These are phyloP conservation scores for Canna indica DNA, from an alignment of 176 grass and related monocot species.

Conservation along the genomic window DNA sequence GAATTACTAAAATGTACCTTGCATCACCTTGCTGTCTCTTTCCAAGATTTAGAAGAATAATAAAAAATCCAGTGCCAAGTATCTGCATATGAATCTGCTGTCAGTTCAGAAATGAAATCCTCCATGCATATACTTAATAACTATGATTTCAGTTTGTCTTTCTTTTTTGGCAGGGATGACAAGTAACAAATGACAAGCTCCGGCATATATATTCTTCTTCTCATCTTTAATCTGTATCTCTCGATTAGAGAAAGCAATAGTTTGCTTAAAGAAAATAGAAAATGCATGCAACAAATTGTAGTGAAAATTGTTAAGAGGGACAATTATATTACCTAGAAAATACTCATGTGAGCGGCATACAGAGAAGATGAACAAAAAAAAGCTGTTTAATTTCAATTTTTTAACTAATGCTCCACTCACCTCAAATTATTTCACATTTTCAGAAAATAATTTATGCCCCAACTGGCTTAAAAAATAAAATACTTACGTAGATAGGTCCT, in stretches of 20 bases:
- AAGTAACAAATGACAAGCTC: not conserved
- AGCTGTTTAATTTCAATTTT: not conserved
- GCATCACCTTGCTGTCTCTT: slow-evolving; percentile 74
- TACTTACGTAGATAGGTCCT: slow-evolving; percentile 92
- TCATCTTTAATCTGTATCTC: not conserved
- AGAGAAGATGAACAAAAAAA: not conserved
- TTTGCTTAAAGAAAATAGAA: not conserved
- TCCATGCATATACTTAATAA: not conserved
- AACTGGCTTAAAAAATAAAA: not conserved
- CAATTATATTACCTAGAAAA: not conserved
- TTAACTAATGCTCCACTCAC: not conserved
- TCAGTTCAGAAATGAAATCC: not conserved
- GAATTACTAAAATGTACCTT: slow-evolving; percentile 33
- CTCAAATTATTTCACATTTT: not conserved
- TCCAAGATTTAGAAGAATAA: slow-evolving; percentile 92
- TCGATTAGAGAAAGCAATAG: not conserved
- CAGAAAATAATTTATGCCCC: not conserved
- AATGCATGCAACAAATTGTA: not conserved
- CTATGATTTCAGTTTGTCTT: not conserved
- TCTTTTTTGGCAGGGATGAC: not conserved
- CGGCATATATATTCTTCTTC: not conserved
- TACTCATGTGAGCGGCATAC: not conserved
- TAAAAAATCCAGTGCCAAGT: slow-evolving; percentile 64
- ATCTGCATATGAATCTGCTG: slow-evolving; percentile 41
- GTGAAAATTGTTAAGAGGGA: not conserved